Evolutionary conservation across 108 stramenopile species (phyloP), one percentile per base, ranked within the genome.

Genomic region (Cyclotella distinguenda): DNA sequence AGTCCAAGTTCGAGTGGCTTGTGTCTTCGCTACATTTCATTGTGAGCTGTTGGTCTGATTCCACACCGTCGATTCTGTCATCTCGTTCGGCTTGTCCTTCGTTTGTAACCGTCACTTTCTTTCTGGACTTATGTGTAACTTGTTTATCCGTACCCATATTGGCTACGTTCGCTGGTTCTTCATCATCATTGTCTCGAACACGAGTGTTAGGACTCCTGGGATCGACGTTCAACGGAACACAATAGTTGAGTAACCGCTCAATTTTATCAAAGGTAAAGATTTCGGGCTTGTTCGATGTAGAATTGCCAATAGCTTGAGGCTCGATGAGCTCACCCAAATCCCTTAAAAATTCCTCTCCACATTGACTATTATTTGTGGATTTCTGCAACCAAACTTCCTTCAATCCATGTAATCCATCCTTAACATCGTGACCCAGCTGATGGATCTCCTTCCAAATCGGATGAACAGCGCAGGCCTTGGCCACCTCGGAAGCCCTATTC

Each of bases 161-260:
- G 11, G 13, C 50, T 19, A 26, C 59, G 16, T 45, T 13, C 2
- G 9, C 25, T 6, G 3, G 12, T 4, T 5, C 19, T 26, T 15
- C 43, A 15, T 6, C 26, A 1, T 7, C 43, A 4, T 3, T 51
- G 13, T 64, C 63, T 19, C 63, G 15, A 13, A 43, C 72, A 13
- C 71, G 44, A 49, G 21, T 64, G 5, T 58, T 64, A 15, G 72
- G 73, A 52, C 67, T 68, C 15, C 75, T 52, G 19, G 75, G 75
- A 64, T 77, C 75, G n/a, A 77, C 62, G 26, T 31, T 38, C 23
- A 77, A 28, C 3, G 67, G 66, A 15, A 77, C 75, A 43, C 75
- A 77, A 26, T 55, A 55, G 30, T 63, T 77, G 21, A 77, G 46
- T 21, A 60, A 49, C 34, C 50, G 50, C 42, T 77, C 75, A 6